These are phyloP conservation scores for Irpex sp. DNA, from an alignment of 1,284 basidiomycete species.

Conservation along the genomic window DNA sequence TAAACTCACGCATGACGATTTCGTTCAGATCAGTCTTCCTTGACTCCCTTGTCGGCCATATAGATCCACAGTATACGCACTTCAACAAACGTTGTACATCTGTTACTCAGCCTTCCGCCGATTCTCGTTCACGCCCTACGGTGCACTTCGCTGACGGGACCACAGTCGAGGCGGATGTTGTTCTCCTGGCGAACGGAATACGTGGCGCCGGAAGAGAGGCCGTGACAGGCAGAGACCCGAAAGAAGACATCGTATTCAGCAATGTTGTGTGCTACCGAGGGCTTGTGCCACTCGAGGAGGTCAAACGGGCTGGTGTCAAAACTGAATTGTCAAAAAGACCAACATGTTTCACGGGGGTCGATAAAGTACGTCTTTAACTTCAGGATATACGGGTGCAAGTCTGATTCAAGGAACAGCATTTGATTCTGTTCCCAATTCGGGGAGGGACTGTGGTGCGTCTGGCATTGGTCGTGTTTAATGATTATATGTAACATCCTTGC, in stretches of 20 bases:
- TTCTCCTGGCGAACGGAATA: constrained; percentile 50
- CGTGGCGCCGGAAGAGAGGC: constrained; percentile 35
- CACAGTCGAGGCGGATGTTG: constrained; percentile 39
- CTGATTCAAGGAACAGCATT: constrained; percentile 1
- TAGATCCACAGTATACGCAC: constrained; percentile 37
- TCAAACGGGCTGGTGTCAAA: constrained; percentile 25
- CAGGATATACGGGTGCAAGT: background rate
- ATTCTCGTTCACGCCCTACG: constrained; percentile 23
- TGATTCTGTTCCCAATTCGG: constrained; percentile 6
- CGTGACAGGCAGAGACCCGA: constrained; percentile 28
- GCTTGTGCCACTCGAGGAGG: constrained; percentile 31
- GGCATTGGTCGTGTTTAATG: background rate
- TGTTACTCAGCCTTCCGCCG: constrained; percentile 20
- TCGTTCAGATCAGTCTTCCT: constrained; percentile 40
- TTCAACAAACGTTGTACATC: constrained; percentile 45
- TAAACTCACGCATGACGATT: background rate
- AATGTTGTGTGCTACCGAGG: constrained; percentile 42
- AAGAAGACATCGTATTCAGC: constrained; percentile 31
- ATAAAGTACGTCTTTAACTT: background rate
- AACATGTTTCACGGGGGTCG: no score
- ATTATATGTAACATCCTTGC: background rate
- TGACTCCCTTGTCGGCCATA: constrained; percentile 38
- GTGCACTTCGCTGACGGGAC: constrained; percentile 44
- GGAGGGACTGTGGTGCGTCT: constrained; percentile 4
- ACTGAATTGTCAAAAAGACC: no score